Percentiles rank a stretch among this genome's conserved stretches.
Evolutionary conservation across 2,329 filamentous ascomycete species (phyloP).

Genomic region (Trichophyton mentagrophytes): DNA sequence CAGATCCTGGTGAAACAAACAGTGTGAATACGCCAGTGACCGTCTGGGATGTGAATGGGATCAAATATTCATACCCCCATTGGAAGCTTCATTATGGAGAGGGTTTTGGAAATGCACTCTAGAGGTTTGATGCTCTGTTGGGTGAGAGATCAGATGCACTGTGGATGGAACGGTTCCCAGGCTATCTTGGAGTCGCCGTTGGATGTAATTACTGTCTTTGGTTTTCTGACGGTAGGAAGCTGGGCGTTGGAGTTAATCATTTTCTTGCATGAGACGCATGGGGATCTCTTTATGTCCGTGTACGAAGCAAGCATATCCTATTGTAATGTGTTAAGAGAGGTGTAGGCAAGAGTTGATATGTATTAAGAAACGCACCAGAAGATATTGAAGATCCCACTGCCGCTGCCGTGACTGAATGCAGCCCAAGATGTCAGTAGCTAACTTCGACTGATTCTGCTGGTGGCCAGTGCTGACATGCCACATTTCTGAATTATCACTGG

Average conservation of each 20-base stretch:
- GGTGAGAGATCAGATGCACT: constrained; percentile 17
- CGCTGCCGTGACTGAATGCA: constrained; percentile 25
- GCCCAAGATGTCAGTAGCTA: constrained; percentile 24
- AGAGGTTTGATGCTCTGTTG: not conserved
- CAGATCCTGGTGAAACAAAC: constrained; percentile 11
- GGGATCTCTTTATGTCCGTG: constrained; percentile 27
- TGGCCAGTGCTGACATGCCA: constrained; percentile 22
- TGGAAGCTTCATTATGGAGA: constrained; percentile 3
- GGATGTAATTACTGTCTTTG: constrained; percentile 13
- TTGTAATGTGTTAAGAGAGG: not conserved
- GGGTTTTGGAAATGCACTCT: not conserved
- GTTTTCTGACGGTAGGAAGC: constrained; percentile 28
- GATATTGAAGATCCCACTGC: constrained; percentile 30
- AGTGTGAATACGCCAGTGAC: constrained; percentile 12
- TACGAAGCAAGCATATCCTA: constrained; percentile 35
- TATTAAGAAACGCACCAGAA: constrained; percentile 20
- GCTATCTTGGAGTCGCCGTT: constrained; percentile 14
- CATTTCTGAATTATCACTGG: constrained; percentile 12
- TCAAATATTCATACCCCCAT: constrained; percentile 10
- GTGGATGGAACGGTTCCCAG: constrained; percentile 27
- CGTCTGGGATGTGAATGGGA: constrained; percentile 18
- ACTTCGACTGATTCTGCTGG: constrained; percentile 21
- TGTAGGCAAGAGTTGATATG: not conserved
- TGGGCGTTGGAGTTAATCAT: constrained; percentile 28
- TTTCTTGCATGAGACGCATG: constrained; percentile 28